These are phyloP conservation scores for Scheffersomyces stambukii DNA, from an alignment of 1,139 yeast genomes.

Conservation along the genomic window DNA sequence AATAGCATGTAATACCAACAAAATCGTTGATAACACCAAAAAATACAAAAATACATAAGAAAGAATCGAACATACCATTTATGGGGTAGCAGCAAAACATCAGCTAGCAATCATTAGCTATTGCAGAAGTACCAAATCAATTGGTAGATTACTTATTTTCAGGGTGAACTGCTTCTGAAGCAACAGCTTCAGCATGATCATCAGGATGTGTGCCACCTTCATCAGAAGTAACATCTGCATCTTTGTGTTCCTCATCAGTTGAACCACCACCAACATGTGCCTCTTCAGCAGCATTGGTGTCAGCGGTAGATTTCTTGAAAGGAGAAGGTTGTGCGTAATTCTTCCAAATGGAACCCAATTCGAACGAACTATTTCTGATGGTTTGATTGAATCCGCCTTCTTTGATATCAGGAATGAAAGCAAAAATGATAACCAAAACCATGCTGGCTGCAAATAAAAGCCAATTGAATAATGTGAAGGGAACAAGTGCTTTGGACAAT, in stretches of 20 bases:
- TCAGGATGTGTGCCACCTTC: constrained; percentile 1
- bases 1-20: too few species aligned
- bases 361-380: constrained; percentile 4
- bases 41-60: too few species aligned
- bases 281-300: constrained; percentile 3
- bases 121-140: too few species aligned
- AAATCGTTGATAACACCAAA: too few species aligned
- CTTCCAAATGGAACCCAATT: constrained; percentile 10
- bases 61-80: too few species aligned
- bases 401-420: constrained; percentile 19
- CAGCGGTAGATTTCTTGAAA: background rate
- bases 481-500: constrained; percentile 25
- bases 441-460: constrained; percentile 20
- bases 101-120: too few species aligned
- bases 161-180: too few species aligned
- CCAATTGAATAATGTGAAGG: constrained; percentile 28
- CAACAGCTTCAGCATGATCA: background rate
- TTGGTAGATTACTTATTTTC: too few species aligned
- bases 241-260: constrained; percentile 3
- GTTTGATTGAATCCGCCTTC: constrained; percentile 5
- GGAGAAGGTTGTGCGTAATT: constrained; percentile 1
- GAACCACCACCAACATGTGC: constrained; percentile 4
- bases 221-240: constrained; percentile 2
- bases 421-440: constrained; percentile 17
- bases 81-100: too few species aligned